A percentile compares a stretch with the other conserved stretches of the same genome.
phyloP scores from a whole-genome alignment of 495 filamentous ascomycete genomes.

The Penicillium odoratum region DNA sequence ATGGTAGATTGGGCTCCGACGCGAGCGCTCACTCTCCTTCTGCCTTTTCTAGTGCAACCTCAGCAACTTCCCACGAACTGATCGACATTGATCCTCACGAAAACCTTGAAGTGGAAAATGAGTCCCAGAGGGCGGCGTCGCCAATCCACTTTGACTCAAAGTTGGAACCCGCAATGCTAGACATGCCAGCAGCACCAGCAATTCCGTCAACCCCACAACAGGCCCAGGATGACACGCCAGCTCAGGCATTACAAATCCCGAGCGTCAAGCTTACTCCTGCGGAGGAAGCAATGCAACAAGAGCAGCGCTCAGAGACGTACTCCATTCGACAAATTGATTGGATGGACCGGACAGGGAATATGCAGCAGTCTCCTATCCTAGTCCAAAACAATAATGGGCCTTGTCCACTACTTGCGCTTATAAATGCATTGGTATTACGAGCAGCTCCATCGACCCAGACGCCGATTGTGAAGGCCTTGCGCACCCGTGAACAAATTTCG shows the following conservation, averaged over 20 bases:
- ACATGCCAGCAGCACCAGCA: slow-evolving; percentile 2
- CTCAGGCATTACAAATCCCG: slow-evolving; percentile 4
- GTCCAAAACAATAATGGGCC: slow-evolving; percentile 93
- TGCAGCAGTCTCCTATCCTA: slow-evolving; percentile 71
- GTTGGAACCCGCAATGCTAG: background rate
- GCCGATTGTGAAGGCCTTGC: slow-evolving; percentile 71
- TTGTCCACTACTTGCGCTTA: slow-evolving; percentile 88
- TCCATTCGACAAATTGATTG: slow-evolving; percentile 70
- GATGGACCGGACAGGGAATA: slow-evolving; percentile 42
- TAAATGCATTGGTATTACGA: slow-evolving; percentile 86
- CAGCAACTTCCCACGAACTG: slow-evolving; percentile 40
- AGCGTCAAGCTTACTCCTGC: slow-evolving; percentile 27
- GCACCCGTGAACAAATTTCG: slow-evolving; percentile 82
- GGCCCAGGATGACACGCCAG: background rate
- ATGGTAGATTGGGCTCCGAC: slow-evolving; percentile 21
- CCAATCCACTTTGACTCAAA: slow-evolving; percentile 19
- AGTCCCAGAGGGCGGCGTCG: slow-evolving; percentile 11
- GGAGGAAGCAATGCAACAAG: slow-evolving; percentile 39
- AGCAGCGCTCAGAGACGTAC: slow-evolving; percentile 63
- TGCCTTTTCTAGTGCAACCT: slow-evolving; percentile 31
- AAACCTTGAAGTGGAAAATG: slow-evolving; percentile 9
- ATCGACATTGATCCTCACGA: slow-evolving; percentile 35
- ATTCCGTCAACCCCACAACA: background rate
- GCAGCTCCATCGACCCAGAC: slow-evolving; percentile 64
- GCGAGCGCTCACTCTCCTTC: slow-evolving; percentile 26